A percentile compares a stretch with the other conserved stretches of the same genome.
Conservation (phyloP, 75 land plant species). For the Adiantum capillusveneris region DNA sequence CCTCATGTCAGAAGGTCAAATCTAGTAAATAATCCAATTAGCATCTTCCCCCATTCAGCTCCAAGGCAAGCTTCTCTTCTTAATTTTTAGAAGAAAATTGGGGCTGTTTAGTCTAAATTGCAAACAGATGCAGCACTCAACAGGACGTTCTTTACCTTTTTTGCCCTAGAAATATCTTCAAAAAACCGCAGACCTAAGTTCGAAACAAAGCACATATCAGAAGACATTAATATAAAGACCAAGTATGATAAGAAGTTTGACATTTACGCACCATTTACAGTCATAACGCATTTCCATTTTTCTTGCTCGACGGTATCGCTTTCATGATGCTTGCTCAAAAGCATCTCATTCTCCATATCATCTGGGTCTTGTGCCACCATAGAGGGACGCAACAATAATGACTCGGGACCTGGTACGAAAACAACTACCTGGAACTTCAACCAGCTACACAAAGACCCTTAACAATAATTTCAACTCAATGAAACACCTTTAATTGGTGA, state of each 20-base stretch:
- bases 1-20: too few relatives aligned
- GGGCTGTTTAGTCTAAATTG: too few relatives aligned
- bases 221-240: not conserved
- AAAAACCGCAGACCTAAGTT: constrained; percentile 67
- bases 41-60: too few relatives aligned
- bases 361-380: constrained; percentile 25
- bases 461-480: too few relatives aligned
- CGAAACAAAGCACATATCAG: not conserved
- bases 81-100: too few relatives aligned
- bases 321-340: constrained; percentile 22
- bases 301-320: constrained; percentile 77
- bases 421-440: not conserved
- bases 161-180: constrained; percentile 58
- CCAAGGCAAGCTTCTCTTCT: too few relatives aligned
- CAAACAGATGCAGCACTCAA: too few relatives aligned
- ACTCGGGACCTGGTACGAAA: constrained; percentile 30
- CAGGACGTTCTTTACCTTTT: too few relatives aligned
- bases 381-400: constrained; percentile 21
- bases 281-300: constrained; percentile 74
- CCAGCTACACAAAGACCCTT: not conserved
- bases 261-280: constrained; percentile 59
- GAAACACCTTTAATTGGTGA: too few relatives aligned
- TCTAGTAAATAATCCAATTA: too few relatives aligned
- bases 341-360: constrained; percentile 18
- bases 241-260: too few relatives aligned